Base-by-base conservation (phyloP, 352 stramenopile species). In the Phytophthora sp. region DNA sequence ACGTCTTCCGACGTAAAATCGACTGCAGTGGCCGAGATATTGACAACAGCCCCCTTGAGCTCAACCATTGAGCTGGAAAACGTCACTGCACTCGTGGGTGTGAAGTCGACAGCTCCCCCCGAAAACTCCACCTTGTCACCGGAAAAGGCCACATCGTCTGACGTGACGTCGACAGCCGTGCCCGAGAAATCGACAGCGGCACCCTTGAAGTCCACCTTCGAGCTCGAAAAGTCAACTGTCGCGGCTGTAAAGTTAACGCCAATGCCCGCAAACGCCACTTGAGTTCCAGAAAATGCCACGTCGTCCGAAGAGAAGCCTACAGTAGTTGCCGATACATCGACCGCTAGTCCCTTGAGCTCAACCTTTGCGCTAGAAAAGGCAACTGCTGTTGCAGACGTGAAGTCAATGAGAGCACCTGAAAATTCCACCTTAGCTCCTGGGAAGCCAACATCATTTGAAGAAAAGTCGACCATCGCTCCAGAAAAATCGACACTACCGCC, bases 151-250 rank as follows among this genome's bases (percentile, higher is more conserved):
- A n/a, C n/a, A n/a, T n/a, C n/a, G n/a, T n/a, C n/a, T n/a, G n/a
- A n/a, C n/a, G n/a, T n/a, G n/a, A n/a, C n/a, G n/a, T n/a, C n/a
- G n/a, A n/a, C n/a, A n/a, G n/a, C n/a, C n/a, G n/a, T n/a, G n/a
- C n/a, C n/a, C n/a, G 71, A 63, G 33, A 71, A 73, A 27, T 61
- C 42, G 1, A 66, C 58, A 15, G 36, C 33, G 13, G 44, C 7
- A 1, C 55, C 44, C 23, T 46, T 46, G 8, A 46, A 46, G 12
- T 27, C 3, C 8, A 20, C 23, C 11, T 46, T 46, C 11, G 12
- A 27, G 12, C 16, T 44, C 8, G 35, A 50, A 13, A 63, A 63
- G 18, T 51, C 38, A 18, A 61, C 41, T 13, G 55, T 30, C 23
- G 31, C n/a, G 5, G 16, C 36, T 44, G 20, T 44, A n/a, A 44